Conservation (phyloP, 441 rosid species). For the Gossypium aridum region DNA sequence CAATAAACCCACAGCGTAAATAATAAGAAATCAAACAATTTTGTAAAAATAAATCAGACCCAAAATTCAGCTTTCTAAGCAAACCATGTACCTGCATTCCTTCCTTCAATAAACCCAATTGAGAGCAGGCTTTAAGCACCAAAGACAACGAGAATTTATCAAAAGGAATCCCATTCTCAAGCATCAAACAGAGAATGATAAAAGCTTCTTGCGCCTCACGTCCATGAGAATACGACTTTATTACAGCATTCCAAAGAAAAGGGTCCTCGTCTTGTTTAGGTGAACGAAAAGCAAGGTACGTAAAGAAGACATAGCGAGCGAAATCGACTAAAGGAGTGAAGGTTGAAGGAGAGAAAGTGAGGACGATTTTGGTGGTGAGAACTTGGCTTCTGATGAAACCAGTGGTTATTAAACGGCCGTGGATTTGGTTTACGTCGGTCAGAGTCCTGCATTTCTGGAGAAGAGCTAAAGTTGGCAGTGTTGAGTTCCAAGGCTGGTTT, state of each 20-base stretch:
- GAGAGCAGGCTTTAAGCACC: slow-evolving; percentile 70
- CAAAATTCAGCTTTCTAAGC: slow-evolving; percentile 43
- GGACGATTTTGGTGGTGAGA: slow-evolving; percentile 50
- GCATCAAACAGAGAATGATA: slow-evolving; percentile 46
- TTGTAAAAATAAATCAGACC: slow-evolving; percentile 53
- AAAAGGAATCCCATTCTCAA: slow-evolving; percentile 41
- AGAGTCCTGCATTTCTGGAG: slow-evolving; percentile 36
- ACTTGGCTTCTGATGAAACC: slow-evolving; percentile 40
- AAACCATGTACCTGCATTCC: slow-evolving; percentile 83
- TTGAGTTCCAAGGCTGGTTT: slow-evolving; percentile 56
- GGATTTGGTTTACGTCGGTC: slow-evolving; percentile 45
- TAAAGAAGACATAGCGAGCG: slow-evolving; percentile 50
- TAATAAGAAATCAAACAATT: slow-evolving; percentile 56
- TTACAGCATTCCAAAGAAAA: slow-evolving; percentile 66
- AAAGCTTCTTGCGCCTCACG: slow-evolving; percentile 42
- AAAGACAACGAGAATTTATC: slow-evolving; percentile 65
- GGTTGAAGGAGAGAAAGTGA: slow-evolving; percentile 44
- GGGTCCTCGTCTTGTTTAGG: slow-evolving; percentile 31
- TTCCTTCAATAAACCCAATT: slow-evolving; percentile 38
- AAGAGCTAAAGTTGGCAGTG: slow-evolving; percentile 34
- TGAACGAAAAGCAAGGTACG: slow-evolving; percentile 21
- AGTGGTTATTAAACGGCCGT: slow-evolving; percentile 48
- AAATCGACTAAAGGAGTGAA: slow-evolving; percentile 37
- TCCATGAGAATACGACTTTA: slow-evolving; percentile 77
- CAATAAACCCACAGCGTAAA: slow-evolving; percentile 36